Evolutionary conservation across 768 basidiomycete species (phyloP), one percentile per base, ranked within the genome.

Genomic region (Solioccasus polychromus): DNA sequence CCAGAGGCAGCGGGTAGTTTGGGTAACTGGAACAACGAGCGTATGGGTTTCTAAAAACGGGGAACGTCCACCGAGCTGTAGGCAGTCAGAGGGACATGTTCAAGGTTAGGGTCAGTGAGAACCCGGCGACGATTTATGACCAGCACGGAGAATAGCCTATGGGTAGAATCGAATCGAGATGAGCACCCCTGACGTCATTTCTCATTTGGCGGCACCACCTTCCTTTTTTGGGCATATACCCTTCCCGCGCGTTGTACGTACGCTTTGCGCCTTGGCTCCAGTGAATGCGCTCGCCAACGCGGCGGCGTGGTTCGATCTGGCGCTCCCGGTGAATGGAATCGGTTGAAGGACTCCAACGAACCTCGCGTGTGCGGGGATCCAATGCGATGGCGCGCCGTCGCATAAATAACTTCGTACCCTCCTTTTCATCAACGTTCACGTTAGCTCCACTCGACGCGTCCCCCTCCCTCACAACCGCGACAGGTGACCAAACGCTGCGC

Each of bases 171-270:
- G n/a, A n/a, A n/a, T n/a, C 10, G 8, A 19, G 29, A 24, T n/a
- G 17, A 44, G 32, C 2, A 59, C 53, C 57, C 58, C 47, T 59
- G 58, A 59, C 57, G 58, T 59, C 58, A 59, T 53, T n/a, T 17
- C 2, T 6, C 41, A 15, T 39, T 31, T 45, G 4, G 37, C 42
- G n/a, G 37, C 45, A 0, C 54, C 49, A 52, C 53, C 40, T 55
- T 51, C 54, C 46, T 37, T 23, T 1, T 45, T 34, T 22, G 48
- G 52, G n/a, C 8, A 31, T n/a, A n/a, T n/a, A n/a, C n/a, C 9
- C 11, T 5, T 31, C 11, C 26, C 26, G 26, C 26, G n/a, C n/a
- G n/a, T n/a, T n/a, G n/a, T n/a, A n/a, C n/a, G n/a, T n/a, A n/a
- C n/a, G n/a, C n/a, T n/a, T n/a, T n/a, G n/a, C n/a, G n/a, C n/a